Evolutionary conservation across 2,329 filamentous ascomycete species (phyloP).

Genomic region (Penicillium sp.): DNA sequence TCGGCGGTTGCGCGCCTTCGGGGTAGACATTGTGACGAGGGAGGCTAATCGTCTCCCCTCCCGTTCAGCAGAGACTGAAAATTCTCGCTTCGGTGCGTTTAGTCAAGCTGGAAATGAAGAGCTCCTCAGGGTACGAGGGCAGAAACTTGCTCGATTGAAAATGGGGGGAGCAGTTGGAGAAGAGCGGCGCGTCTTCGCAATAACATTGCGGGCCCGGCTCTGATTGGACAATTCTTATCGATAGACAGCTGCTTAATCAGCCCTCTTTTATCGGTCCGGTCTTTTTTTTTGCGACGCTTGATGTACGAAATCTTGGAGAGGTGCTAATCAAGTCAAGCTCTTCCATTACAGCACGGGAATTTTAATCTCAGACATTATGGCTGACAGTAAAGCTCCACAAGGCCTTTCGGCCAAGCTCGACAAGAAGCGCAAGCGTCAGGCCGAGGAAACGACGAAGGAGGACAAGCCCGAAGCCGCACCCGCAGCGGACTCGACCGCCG

Average conservation of each 20-base stretch:
- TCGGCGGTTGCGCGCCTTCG: conserved; percentile 25
- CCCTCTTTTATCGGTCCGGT: conserved; percentile 7
- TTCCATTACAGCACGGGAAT: background rate
- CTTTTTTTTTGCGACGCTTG: conserved; percentile 11
- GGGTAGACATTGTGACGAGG: conserved; percentile 23
- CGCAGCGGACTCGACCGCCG: conserved; percentile 12
- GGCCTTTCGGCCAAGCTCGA: conserved; percentile 31
- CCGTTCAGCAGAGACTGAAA: too few relatives aligned
- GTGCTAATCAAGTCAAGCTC: conserved; percentile 4
- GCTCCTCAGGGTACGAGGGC: too few relatives aligned
- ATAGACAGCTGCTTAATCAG: conserved; percentile 29
- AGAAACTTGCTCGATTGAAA: too few relatives aligned
- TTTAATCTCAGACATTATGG: conserved; percentile 11
- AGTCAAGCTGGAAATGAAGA: too few relatives aligned
- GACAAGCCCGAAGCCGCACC: conserved; percentile 18
- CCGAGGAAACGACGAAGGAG: conserved; percentile 27
- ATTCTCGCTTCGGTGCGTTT: too few relatives aligned
- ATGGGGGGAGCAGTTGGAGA: conserved; percentile 1
- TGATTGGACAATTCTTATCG: conserved; percentile 27
- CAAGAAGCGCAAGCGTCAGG: conserved; percentile 39
- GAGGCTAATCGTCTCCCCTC: background rate
- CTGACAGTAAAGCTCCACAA: conserved; percentile 16
- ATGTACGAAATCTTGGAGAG: conserved; percentile 3
- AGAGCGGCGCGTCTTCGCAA: conserved; percentile 17
- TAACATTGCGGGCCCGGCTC: conserved; percentile 14